These are phyloP conservation scores for Yamadazyma akitaensis DNA, from an alignment of 805 yeast genomes.

Conservation along the genomic window DNA sequence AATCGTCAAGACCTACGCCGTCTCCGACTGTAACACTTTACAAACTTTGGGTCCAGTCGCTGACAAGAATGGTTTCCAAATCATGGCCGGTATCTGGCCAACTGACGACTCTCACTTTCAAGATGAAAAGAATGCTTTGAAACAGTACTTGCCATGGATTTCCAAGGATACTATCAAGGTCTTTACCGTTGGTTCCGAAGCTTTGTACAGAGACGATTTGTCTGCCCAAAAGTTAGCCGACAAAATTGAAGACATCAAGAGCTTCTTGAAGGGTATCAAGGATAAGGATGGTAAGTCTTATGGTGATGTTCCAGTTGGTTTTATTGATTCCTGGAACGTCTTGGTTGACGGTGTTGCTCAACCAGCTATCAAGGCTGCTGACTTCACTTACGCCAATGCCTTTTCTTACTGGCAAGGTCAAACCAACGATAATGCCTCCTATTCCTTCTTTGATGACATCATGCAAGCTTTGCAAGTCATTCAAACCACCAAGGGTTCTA, in stretches of 20 bases:
- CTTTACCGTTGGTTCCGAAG: conserved; percentile 92
- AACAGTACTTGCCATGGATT: conserved; percentile 65
- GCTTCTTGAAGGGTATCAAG: conserved; percentile 53
- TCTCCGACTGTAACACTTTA: conserved; percentile 90
- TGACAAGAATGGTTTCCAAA: conserved; percentile 68
- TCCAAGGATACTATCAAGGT: conserved; percentile 68
- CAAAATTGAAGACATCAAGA: conserved; percentile 61
- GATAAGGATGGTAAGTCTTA: conserved; percentile 84
- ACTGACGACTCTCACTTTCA: conserved; percentile 74
- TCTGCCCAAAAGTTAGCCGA: conserved; percentile 71
- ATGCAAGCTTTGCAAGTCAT: conserved; percentile 94
- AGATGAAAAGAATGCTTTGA: conserved; percentile 72
- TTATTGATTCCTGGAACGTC: conserved; percentile 95
- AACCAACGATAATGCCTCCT: conserved; percentile 74
- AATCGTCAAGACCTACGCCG: conserved; percentile 82
- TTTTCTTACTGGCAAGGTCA: conserved; percentile 99
- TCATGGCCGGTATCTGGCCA: conserved; percentile 93
- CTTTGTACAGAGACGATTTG: conserved; percentile 86
- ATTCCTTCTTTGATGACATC: conserved; percentile 92
- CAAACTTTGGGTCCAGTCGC: conserved; percentile 84
- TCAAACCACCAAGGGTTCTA: conserved; percentile 81
- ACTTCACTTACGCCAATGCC: conserved; percentile 87
- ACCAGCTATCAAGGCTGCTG: conserved; percentile 76
- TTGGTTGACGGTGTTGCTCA: conserved; percentile 73
- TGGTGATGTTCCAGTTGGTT: conserved; percentile 72